Evolutionary conservation across 1,284 basidiomycete species (phyloP).

Genomic region (Sanghuangporus baumii): DNA sequence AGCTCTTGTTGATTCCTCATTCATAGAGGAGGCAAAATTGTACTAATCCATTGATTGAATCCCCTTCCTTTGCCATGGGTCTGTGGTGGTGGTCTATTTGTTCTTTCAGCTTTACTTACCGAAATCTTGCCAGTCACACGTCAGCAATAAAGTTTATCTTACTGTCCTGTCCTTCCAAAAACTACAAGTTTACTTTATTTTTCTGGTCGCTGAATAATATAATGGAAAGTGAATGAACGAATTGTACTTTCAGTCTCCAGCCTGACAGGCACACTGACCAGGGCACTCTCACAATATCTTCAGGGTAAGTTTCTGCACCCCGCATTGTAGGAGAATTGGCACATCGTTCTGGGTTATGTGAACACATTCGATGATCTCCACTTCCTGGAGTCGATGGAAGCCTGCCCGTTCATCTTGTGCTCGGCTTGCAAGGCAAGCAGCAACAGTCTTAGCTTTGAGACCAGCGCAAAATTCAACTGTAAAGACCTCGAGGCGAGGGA

Average conservation of each 20-base stretch:
- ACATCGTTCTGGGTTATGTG: neutral
- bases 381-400: neutral
- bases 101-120: too few species aligned
- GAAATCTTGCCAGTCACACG: too few species aligned
- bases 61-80: too few species aligned
- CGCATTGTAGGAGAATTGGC: neutral
- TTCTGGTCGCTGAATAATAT: neutral
- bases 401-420: neutral
- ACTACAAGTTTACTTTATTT: too few species aligned
- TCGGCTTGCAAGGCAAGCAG: neutral
- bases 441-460: neutral
- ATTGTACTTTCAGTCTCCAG: neutral
- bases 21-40: too few species aligned
- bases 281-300: neutral
- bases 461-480: neutral
- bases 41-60: too few species aligned
- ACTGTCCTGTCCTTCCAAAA: too few species aligned
- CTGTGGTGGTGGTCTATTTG: too few species aligned
- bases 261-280: neutral
- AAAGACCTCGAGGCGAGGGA: slow-evolving; percentile 1
- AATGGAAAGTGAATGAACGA: neutral
- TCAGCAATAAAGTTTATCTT: too few species aligned
- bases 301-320: neutral
- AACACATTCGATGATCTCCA: slow-evolving; percentile 3
- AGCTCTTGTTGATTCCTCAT: neutral